A percentile compares a stretch with the other conserved stretches of the same genome.
phyloP scores from a whole-genome alignment of 208 protist species.

The Leptomonas pyrrhocoris region DNA sequence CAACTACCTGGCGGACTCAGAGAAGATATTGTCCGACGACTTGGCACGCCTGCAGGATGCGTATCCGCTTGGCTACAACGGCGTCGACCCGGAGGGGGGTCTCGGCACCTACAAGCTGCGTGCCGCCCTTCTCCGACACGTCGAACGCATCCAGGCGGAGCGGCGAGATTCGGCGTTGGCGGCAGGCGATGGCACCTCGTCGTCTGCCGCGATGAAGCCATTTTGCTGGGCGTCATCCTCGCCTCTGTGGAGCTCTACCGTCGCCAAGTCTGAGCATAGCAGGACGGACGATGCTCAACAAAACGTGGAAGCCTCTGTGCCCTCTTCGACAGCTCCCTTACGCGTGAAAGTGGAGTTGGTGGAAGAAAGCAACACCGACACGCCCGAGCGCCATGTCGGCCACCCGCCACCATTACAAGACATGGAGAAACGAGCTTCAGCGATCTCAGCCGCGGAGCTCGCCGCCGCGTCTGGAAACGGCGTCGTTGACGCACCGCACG shows the following conservation, averaged over 20 bases:
- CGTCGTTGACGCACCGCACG: not conserved
- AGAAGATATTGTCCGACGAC: slow-evolving; percentile 12
- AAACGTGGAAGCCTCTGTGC: not conserved
- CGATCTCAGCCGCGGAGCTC: too few species aligned
- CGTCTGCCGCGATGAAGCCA: not conserved
- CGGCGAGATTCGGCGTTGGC: slow-evolving; percentile 22
- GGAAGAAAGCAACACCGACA: too few species aligned
- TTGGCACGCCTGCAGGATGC: slow-evolving; percentile 7
- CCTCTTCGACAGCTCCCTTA: not conserved
- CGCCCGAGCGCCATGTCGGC: too few species aligned
- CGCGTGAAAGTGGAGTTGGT: too few species aligned
- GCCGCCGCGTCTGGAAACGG: not conserved
- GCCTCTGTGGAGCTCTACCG: not conserved
- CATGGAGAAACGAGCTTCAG: too few species aligned
- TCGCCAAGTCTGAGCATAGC: not conserved
- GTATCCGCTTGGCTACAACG: slow-evolving; percentile 5
- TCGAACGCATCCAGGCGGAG: slow-evolving; percentile 27
- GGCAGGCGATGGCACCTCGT: slow-evolving; percentile 18
- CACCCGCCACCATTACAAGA: too few species aligned
- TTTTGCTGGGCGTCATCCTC: not conserved
- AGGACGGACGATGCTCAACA: not conserved
- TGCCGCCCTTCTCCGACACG: slow-evolving; percentile 10
- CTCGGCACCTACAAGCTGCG: slow-evolving; percentile 22
- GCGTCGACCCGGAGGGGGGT: slow-evolving; percentile 12
- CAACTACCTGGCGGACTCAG: slow-evolving; percentile 16